Evolutionary conservation across 1,284 basidiomycete genomes (phyloP).

Genomic region (Heterobasidion parviporum): DNA sequence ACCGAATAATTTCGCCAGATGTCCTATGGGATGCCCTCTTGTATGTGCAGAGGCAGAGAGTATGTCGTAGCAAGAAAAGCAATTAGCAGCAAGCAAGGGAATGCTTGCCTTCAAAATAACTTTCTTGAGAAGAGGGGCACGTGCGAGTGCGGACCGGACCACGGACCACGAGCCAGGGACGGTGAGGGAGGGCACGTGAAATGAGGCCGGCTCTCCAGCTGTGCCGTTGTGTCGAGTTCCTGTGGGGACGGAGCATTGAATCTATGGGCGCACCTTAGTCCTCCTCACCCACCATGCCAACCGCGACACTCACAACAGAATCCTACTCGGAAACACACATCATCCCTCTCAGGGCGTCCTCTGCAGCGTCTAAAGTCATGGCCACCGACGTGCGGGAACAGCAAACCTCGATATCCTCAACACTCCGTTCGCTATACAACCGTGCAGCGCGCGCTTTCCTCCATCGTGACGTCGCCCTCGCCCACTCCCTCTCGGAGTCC

Average conservation of each 20-base stretch:
- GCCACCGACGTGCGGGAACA: background rate
- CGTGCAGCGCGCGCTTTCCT: conserved; percentile 71
- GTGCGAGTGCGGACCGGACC: background rate
- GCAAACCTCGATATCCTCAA: background rate
- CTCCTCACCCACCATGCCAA: conserved; percentile 3
- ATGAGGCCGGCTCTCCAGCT: background rate
- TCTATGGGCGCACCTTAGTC: background rate
- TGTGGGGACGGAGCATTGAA: background rate
- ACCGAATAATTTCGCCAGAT: too few relatives aligned
- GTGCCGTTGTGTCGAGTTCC: background rate
- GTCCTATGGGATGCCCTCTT: too few relatives aligned
- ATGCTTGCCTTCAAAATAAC: background rate
- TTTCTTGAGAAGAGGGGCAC: background rate
- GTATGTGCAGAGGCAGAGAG: too few relatives aligned
- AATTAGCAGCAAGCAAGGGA: background rate
- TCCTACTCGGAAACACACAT: background rate
- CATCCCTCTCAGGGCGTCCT: background rate
- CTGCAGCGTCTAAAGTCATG: background rate
- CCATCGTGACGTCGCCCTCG: conserved; percentile 55
- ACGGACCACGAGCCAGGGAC: background rate
- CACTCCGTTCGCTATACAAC: conserved; percentile 61
- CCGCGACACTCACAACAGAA: background rate
- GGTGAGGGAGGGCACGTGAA: background rate
- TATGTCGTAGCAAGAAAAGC: too few relatives aligned
- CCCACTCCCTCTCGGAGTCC: conserved; percentile 55